Conservation (phyloP, 75 land plant genomes). For the Pseudotsuga menziesii region DNA sequence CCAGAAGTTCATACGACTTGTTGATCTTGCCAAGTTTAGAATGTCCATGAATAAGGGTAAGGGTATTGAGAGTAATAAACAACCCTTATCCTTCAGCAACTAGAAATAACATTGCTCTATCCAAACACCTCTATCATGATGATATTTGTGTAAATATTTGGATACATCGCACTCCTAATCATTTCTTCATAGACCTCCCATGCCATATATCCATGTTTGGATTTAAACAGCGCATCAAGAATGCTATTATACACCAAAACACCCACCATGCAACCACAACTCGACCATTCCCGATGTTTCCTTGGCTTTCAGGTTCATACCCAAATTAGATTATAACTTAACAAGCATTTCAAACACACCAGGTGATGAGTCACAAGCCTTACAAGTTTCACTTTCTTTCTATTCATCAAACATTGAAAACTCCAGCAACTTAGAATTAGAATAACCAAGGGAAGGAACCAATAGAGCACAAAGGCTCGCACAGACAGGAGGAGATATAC, state of each 20-base stretch:
- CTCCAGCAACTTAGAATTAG: no score
- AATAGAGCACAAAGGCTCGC: no score
- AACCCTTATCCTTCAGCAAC: slow-evolving; percentile 44
- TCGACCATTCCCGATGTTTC: slow-evolving; percentile 20
- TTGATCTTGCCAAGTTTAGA: slow-evolving; percentile 47
- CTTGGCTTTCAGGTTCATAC: slow-evolving; percentile 23
- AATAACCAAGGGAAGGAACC: no score
- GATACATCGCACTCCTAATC: slow-evolving; percentile 23
- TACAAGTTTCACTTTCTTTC: slow-evolving; percentile 15
- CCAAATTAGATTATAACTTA: slow-evolving; percentile 28
- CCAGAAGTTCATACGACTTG: slow-evolving; percentile 38
- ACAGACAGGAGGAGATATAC: no score
- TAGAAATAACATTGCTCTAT: slow-evolving; percentile 37
- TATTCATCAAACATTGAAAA: slow-evolving; percentile 20
- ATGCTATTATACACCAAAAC: slow-evolving; percentile 52
- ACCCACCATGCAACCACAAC: slow-evolving; percentile 39
- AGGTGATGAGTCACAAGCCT: slow-evolving; percentile 19
- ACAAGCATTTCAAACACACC: slow-evolving; percentile 49
- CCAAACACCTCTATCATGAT: slow-evolving; percentile 63
- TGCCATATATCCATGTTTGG: neutral
- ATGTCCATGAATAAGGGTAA: slow-evolving; percentile 48
- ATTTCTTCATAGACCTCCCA: slow-evolving; percentile 23
- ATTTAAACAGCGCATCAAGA: slow-evolving; percentile 35
- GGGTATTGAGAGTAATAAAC: slow-evolving; percentile 58
- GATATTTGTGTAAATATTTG: slow-evolving; percentile 60